Percentiles rank a stretch among this genome's conserved stretches.
These are phyloP conservation scores for Amanita fuliginea DNA, from an alignment of 768 basidiomycete genomes.

Conservation along the genomic window DNA sequence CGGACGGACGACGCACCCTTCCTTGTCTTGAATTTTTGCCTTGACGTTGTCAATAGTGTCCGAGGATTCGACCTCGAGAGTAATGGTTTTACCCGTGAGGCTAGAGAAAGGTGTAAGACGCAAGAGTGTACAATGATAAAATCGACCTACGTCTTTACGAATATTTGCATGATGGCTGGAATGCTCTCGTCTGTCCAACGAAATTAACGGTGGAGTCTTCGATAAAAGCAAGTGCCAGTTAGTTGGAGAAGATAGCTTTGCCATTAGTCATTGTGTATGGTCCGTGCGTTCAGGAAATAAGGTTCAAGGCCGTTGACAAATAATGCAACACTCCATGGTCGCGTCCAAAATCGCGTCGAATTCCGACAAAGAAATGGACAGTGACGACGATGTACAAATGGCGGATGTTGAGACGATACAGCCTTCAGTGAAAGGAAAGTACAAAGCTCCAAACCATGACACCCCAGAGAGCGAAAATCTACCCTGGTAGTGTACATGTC, in stretches of 20 bases:
- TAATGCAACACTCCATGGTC: slow-evolving; percentile 10
- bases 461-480: slow-evolving; percentile 52
- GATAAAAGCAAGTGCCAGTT: slow-evolving; percentile 65
- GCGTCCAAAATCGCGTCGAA: slow-evolving; percentile 5
- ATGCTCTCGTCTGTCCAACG: slow-evolving; percentile 87
- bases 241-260: slow-evolving; percentile 11
- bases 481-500: slow-evolving; percentile 57
- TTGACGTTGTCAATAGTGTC: slow-evolving; percentile 99
- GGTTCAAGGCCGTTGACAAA: slow-evolving; percentile 17
- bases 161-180: slow-evolving; percentile 91
- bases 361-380: slow-evolving; percentile 30
- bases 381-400: slow-evolving; percentile 45
- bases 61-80: slow-evolving; percentile 94
- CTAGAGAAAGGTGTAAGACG: slow-evolving; percentile 24
- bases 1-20: slow-evolving; percentile 50
- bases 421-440: slow-evolving; percentile 54
- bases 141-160: slow-evolving; percentile 82
- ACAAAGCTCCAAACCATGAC: slow-evolving; percentile 39
- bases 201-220: slow-evolving; percentile 85
- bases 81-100: slow-evolving; percentile 99
- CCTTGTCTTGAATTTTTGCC: slow-evolving; percentile 96
- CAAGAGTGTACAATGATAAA: neutral
- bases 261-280: slow-evolving; percentile 32
- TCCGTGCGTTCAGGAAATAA: slow-evolving; percentile 25
- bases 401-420: slow-evolving; percentile 33